phyloP scores from a whole-genome alignment of 352 stramenopile genomes.

The Thraustochytrium striatum region DNA sequence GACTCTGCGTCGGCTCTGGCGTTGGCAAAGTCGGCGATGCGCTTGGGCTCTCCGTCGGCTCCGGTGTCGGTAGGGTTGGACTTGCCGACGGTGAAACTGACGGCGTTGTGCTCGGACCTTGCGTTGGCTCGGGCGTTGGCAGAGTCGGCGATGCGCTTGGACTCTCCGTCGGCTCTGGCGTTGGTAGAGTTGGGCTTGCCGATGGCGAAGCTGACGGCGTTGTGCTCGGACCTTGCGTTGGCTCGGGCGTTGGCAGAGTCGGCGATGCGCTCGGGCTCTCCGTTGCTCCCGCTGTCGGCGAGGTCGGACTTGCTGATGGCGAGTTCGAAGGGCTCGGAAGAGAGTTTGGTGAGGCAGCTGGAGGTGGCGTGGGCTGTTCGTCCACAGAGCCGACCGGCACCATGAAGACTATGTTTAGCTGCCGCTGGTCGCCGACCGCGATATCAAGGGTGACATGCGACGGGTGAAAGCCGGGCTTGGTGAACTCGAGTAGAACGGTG shows the following conservation, averaged over 20 bases:
- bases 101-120: not conserved
- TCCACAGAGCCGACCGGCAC: not conserved
- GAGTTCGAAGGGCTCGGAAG: too few relatives aligned
- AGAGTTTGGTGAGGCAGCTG: not conserved
- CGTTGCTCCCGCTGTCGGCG: not conserved
- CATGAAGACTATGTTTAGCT: not conserved
- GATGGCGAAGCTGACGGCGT: conserved; percentile 12
- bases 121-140: not conserved
- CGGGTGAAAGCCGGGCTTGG: not conserved
- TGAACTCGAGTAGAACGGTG: not conserved
- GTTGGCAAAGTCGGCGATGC: not conserved
- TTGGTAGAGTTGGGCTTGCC: not conserved
- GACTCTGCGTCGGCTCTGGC: not conserved
- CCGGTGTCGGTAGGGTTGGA: not conserved
- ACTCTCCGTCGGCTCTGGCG: not conserved
- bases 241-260: not conserved
- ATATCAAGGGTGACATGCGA: not conserved
- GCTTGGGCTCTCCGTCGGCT: not conserved
- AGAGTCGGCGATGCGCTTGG: not conserved
- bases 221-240: not conserved
- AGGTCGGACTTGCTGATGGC: not conserved
- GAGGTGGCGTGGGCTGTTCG: not conserved
- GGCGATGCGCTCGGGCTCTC: not conserved
- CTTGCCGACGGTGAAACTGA: not conserved
- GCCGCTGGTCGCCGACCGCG: not conserved